Evolutionary conservation across 2,329 filamentous ascomycete genomes (phyloP).

Genomic region (Hypoxylon sp.): DNA sequence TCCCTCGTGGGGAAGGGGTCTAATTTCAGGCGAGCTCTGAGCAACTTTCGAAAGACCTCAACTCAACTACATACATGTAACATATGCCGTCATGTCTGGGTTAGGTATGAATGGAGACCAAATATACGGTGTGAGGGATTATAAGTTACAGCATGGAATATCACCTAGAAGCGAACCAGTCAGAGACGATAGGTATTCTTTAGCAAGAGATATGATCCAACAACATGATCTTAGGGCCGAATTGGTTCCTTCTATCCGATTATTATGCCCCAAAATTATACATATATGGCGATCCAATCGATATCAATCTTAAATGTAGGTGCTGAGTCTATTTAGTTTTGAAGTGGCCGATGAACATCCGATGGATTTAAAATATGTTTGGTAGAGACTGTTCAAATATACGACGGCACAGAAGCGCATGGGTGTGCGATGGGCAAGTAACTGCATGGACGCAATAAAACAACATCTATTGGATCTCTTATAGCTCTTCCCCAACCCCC

Average conservation of each 20-base stretch:
- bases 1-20: conserved; percentile 29
- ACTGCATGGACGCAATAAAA: background rate
- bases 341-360: background rate
- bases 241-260: background rate
- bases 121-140: background rate
- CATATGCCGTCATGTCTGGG: conserved; percentile 4
- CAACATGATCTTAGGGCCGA: background rate
- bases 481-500: conserved; percentile 19
- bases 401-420: background rate
- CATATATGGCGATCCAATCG: background rate
- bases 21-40: conserved; percentile 27
- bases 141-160: conserved; percentile 1
- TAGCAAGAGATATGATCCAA: background rate
- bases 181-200: background rate
- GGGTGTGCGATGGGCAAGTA: too few relatives aligned
- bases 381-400: background rate
- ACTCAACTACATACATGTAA: conserved; percentile 1
- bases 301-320: background rate
- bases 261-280: background rate
- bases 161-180: background rate
- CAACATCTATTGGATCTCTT: conserved; percentile 32
- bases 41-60: conserved; percentile 11
- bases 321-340: background rate
- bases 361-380: background rate
- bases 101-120: conserved; percentile 12